These are phyloP conservation scores for Cytospora paraplurivora DNA, from an alignment of 2,329 filamentous ascomycete genomes.

Conservation along the genomic window DNA sequence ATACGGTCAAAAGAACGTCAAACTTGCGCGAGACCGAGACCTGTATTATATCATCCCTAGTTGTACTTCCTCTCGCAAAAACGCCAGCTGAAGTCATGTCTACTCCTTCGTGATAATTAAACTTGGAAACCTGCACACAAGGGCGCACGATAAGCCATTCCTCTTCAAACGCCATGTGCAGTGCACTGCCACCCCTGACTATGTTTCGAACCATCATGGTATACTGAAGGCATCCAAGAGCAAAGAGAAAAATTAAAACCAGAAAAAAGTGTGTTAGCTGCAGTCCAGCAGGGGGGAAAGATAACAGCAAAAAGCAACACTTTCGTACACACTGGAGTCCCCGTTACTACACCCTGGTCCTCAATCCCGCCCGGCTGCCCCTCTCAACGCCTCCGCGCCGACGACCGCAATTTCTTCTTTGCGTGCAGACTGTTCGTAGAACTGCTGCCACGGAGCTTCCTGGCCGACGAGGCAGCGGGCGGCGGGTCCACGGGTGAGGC, in stretches of 20 bases:
- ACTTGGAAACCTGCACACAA: background rate
- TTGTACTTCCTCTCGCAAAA: background rate
- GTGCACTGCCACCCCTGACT: background rate
- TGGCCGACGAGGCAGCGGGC: conserved; percentile 20
- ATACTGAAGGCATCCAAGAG: background rate
- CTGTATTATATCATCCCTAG: background rate
- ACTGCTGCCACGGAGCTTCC: conserved; percentile 17
- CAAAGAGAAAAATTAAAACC: background rate
- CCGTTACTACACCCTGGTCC: background rate
- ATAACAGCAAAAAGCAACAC: background rate
- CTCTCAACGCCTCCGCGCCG: conserved; percentile 37
- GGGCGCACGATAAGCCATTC: background rate
- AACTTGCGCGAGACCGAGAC: background rate
- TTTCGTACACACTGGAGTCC: background rate
- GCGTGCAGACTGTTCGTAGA: background rate
- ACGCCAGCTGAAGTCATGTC: background rate
- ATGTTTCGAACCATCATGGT: background rate
- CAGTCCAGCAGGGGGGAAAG: background rate
- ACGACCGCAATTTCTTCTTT: conserved; percentile 40
- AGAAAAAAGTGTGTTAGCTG: background rate
- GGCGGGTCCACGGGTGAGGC: conserved; percentile 38
- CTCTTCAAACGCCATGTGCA: background rate
- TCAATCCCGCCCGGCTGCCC: background rate
- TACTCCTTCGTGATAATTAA: background rate
- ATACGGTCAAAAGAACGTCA: background rate